phyloP scores from a whole-genome alignment of 1,139 yeast genomes.

The Zygoascus meyerae region DNA sequence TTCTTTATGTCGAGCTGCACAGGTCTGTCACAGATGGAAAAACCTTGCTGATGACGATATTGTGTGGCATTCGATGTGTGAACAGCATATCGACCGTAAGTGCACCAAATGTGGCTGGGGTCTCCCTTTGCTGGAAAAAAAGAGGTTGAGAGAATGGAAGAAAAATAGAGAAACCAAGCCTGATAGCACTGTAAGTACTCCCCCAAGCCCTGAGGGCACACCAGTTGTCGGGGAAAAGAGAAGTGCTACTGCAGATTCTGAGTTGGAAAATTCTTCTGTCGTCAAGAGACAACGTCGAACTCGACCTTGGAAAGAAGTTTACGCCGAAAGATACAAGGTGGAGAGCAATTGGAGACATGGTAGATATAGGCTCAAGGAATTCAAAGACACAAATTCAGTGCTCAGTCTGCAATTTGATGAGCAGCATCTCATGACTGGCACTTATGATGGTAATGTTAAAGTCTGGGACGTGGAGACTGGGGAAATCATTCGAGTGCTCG shows the following conservation, averaged over 20 bases:
- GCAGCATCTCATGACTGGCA: constrained; percentile 79
- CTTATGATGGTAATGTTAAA: constrained; percentile 81
- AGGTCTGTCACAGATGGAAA: constrained; percentile 83
- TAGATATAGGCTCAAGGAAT: constrained; percentile 53
- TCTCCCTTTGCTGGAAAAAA: constrained; percentile 64
- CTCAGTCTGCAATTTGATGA: constrained; percentile 78
- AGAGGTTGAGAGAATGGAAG: constrained; percentile 29
- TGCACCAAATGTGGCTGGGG: constrained; percentile 99
- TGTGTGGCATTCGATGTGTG: constrained; percentile 98
- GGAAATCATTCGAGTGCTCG: constrained; percentile 64
- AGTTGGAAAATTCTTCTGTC: neutral
- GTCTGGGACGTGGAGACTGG: constrained; percentile 87
- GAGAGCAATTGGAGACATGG: constrained; percentile 96
- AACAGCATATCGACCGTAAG: constrained; percentile 93
- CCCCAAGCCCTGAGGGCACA: neutral
- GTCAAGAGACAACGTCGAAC: constrained; percentile 31
- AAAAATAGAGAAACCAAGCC: neutral
- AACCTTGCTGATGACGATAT: constrained; percentile 88
- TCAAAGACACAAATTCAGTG: constrained; percentile 87
- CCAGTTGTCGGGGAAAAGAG: constrained; percentile 3
- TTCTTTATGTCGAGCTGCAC: constrained; percentile 88
- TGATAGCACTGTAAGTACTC: neutral
- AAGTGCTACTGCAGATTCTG: neutral
- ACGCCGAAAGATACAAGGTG: constrained; percentile 81
- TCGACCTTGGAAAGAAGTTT: constrained; percentile 94